A percentile compares a stretch with the other conserved stretches of the same genome.
Conservation (phyloP, 2,329 filamentous ascomycete species). For the Phyllosticta ampelicida region DNA sequence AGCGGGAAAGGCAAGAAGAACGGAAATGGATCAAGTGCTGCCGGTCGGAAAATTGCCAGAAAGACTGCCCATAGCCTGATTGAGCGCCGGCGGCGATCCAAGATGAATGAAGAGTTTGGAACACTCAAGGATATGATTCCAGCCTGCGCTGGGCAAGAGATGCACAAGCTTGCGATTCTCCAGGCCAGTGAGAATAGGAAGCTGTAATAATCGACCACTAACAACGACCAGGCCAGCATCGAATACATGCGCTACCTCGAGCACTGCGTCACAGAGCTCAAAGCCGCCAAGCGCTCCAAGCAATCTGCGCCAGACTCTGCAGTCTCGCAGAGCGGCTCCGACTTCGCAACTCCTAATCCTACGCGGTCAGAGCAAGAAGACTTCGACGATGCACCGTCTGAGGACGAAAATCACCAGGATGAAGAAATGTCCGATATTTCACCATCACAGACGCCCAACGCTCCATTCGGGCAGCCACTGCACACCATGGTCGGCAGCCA, state of each 20-base stretch:
- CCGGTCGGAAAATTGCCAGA: conserved; percentile 85
- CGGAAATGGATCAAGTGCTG: conserved; percentile 57
- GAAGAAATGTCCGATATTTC: conserved; percentile 31
- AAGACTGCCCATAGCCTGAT: conserved; percentile 96
- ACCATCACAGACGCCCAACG: conserved; percentile 15
- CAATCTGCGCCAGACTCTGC: not conserved
- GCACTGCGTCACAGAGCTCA: conserved; percentile 72
- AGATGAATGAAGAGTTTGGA: conserved; percentile 98
- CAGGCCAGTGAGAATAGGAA: conserved; percentile 50
- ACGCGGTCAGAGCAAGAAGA: conserved; percentile 15
- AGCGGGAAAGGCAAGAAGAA: conserved; percentile 54
- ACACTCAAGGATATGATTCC: conserved; percentile 93
- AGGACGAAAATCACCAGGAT: conserved; percentile 39
- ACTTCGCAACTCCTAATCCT: conserved; percentile 20
- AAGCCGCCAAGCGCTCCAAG: conserved; percentile 27
- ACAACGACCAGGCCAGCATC: conserved; percentile 63
- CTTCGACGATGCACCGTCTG: conserved; percentile 16
- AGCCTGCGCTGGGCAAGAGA: conserved; percentile 83
- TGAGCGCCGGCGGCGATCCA: conserved; percentile 76
- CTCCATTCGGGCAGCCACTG: not conserved
- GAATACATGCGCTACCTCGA: conserved; percentile 94
- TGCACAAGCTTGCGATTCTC: conserved; percentile 94
- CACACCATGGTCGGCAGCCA: not conserved
- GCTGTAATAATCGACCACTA: not conserved
- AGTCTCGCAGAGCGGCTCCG: not conserved